Evolutionary conservation across 1,139 yeast genomes (phyloP), one percentile per base, ranked within the genome.

Genomic region (Blastobotrys buckinghamii): DNA sequence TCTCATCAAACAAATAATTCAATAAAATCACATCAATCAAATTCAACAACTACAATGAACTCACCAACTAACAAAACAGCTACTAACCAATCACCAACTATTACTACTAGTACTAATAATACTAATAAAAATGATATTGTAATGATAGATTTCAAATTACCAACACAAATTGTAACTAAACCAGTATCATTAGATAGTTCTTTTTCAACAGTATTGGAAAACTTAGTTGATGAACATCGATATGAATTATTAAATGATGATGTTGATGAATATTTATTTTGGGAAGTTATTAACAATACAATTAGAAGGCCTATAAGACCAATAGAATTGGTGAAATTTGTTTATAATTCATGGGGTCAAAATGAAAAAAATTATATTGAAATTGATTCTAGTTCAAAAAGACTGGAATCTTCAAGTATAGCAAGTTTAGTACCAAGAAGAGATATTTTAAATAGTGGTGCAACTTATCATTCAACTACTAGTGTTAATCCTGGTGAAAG

Each of bases 351-450:
- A 13, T 61, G 66, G 65, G 53, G 53, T 35, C 33, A 38, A 16
- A 42, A 36, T 17, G 30, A 47, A 15, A 17, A 17, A 24, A 52
- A 46, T 49, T 59, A 51, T 46, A 49, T 64, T 15, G 53, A 55
- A 44, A 56, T 61, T 13, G 59, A 59, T 13, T 48, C 60, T 12
- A 55, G 62, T 22, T 50, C 56, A 15, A 45, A 54, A 42, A 55
- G 61, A 24, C 49, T 62, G 35, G 66, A 63, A 42, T 52, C 52
- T 26, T 50, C 49, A 19, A 61, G 66, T 20, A 53, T 63, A 16
- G 69, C 69, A 17, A 61, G 59, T 24, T 53, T 65, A 20, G 59
- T 58, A 26, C 67, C 69, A 3, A 60, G 69, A 2, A 57, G 69
- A 5, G 69, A 64, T 50, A 54, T 65, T 49, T 47, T 63, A 36